Percentiles rank a stretch among this genome's conserved stretches.
These are phyloP conservation scores for Linnemannia schmuckeri DNA, from an alignment of 192 early-diverging fungal species.

Conservation along the genomic window DNA sequence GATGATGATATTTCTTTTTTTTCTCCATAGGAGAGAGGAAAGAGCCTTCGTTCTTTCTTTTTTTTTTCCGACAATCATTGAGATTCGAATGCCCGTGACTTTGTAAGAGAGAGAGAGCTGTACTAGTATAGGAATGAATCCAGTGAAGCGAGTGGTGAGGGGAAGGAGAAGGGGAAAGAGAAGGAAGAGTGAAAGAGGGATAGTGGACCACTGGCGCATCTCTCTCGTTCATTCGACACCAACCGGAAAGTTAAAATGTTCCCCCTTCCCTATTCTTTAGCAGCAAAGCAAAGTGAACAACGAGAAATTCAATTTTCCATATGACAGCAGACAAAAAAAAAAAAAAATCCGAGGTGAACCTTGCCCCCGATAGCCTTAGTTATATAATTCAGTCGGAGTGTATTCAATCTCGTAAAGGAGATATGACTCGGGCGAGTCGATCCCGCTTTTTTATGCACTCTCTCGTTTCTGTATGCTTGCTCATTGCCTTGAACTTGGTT, in stretches of 20 bases:
- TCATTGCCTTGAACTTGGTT: too few species aligned
- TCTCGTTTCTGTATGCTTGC: too few species aligned
- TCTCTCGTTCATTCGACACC: constrained; percentile 1
- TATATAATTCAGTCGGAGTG: not conserved
- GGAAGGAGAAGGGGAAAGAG: not conserved
- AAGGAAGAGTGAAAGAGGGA: not conserved
- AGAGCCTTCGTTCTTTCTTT: not conserved
- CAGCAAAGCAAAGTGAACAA: not conserved
- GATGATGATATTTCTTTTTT: too few species aligned
- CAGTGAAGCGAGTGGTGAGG: not conserved
- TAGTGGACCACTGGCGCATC: not conserved
- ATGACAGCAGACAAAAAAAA: not conserved
- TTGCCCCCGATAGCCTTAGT: not conserved
- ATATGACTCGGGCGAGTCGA: constrained; percentile 10
- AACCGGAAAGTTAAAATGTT: constrained; percentile 7
- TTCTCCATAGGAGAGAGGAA: too few species aligned
- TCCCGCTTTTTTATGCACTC: not conserved
- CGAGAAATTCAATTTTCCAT: not conserved
- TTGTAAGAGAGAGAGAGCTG: not conserved
- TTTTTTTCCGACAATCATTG: not conserved
- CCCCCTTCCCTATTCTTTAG: not conserved
- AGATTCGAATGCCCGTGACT: not conserved
- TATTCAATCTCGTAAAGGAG: not conserved
- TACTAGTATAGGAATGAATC: not conserved
- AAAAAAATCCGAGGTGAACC: constrained; percentile 2